phyloP scores from a whole-genome alignment of 768 basidiomycete genomes.

The Boletus eberwhitei region DNA sequence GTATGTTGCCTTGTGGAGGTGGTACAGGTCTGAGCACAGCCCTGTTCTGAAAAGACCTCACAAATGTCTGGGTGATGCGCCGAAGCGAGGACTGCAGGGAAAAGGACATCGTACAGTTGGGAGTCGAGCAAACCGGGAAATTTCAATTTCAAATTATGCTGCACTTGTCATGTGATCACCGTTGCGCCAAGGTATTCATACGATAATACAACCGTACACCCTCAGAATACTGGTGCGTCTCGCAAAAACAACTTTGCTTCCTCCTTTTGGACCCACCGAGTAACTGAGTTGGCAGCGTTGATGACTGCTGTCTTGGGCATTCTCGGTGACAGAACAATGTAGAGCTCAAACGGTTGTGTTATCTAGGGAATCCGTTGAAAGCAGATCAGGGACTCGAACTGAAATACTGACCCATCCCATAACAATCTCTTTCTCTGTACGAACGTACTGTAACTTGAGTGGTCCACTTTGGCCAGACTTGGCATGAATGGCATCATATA shows the following conservation, averaged over 20 bases:
- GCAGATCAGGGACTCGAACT: neutral
- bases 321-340: slow-evolving; percentile 74
- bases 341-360: slow-evolving; percentile 91
- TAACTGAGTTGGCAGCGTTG: slow-evolving; percentile 84
- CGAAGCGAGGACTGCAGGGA: slow-evolving; percentile 18
- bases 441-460: slow-evolving; percentile 83
- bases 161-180: neutral
- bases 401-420: slow-evolving; percentile 83
- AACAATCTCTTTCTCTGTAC: slow-evolving; percentile 81
- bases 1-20: slow-evolving; percentile 19
- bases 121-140: neutral
- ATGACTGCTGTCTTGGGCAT: slow-evolving; percentile 88
- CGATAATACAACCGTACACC: neutral
- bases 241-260: slow-evolving; percentile 77
- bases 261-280: slow-evolving; percentile 88
- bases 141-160: neutral
- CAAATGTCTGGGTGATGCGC: slow-evolving; percentile 16
- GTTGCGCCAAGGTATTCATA: too few relatives aligned
- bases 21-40: slow-evolving; percentile 20
- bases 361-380: slow-evolving; percentile 48
- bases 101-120: slow-evolving; percentile 21
- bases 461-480: slow-evolving; percentile 79
- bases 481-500: slow-evolving; percentile 89
- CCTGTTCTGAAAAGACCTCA: slow-evolving; percentile 34
- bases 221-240: slow-evolving; percentile 85